phyloP scores from a whole-genome alignment of 1,284 basidiomycete genomes.

The Takashimella koratensis region DNA sequence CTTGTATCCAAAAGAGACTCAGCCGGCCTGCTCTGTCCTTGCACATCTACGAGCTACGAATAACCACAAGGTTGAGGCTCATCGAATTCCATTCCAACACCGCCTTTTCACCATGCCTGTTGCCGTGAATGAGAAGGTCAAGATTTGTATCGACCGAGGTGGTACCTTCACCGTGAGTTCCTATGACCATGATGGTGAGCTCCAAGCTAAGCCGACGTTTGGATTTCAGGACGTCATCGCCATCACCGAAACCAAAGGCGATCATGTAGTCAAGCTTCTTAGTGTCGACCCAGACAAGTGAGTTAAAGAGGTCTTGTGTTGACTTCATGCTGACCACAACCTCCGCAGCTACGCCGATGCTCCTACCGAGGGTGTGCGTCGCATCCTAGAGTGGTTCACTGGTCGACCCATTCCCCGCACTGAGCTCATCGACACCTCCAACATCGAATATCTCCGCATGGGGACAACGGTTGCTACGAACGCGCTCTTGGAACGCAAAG shows the following conservation, averaged over 20 bases:
- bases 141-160: slow-evolving; percentile 14
- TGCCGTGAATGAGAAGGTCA: slow-evolving; percentile 10
- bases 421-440: slow-evolving; percentile 46
- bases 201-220: background rate
- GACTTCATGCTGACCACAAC: background rate
- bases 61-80: no score
- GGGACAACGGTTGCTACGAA: slow-evolving; percentile 59
- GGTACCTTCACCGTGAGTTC: slow-evolving; percentile 10
- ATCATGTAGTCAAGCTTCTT: slow-evolving; percentile 5
- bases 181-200: no score
- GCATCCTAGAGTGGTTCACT: slow-evolving; percentile 77
- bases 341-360: slow-evolving; percentile 78
- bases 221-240: slow-evolving; percentile 10
- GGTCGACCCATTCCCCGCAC: slow-evolving; percentile 50
- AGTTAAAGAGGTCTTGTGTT: background rate
- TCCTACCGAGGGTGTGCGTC: slow-evolving; percentile 79
- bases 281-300: slow-evolving; percentile 3
- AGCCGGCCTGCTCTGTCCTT: no score
- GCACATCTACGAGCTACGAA: no score
- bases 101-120: slow-evolving; percentile 1
- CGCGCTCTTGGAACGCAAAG: slow-evolving; percentile 89
- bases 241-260: slow-evolving; percentile 10
- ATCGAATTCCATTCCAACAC: background rate
- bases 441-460: slow-evolving; percentile 36
- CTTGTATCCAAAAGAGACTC: no score